phyloP scores from a whole-genome alignment of 345 rosid genomes.

The Eucalyptus cladocalyx region DNA sequence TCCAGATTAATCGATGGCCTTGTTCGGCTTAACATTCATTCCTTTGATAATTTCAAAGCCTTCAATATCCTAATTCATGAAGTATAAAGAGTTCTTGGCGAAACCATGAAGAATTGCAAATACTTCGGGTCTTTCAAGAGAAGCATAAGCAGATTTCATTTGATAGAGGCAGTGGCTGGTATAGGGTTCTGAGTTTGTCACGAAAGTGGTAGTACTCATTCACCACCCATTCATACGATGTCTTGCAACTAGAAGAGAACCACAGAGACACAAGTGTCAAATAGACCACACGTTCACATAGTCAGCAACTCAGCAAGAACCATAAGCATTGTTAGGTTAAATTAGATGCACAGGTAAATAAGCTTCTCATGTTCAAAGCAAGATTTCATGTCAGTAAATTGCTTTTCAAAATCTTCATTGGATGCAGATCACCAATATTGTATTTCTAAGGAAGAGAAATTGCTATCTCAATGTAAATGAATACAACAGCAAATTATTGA shows the following conservation, averaged over 20 bases:
- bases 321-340: not conserved
- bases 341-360: not conserved
- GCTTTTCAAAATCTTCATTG: not conserved
- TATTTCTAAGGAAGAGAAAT: not conserved
- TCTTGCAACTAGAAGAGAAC: conserved; percentile 8
- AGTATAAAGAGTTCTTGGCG: not conserved
- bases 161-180: not conserved
- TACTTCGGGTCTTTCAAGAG: not conserved
- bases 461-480: not conserved
- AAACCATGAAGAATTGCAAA: not conserved
- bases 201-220: conserved; percentile 2
- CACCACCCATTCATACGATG: not conserved
- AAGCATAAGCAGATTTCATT: not conserved
- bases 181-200: not conserved
- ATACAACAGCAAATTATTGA: not conserved
- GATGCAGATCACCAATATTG: not conserved
- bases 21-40: not conserved
- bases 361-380: not conserved
- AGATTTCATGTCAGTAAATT: not conserved
- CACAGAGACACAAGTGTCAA: not conserved
- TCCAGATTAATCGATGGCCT: not conserved
- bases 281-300: not conserved
- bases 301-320: not conserved
- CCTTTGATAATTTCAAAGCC: not conserved
- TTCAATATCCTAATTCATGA: not conserved